Percentiles rank a stretch among this genome's conserved stretches.
phyloP scores from a whole-genome alignment of 2,329 filamentous ascomycete species.

The Ilyonectria mors-panacis region DNA sequence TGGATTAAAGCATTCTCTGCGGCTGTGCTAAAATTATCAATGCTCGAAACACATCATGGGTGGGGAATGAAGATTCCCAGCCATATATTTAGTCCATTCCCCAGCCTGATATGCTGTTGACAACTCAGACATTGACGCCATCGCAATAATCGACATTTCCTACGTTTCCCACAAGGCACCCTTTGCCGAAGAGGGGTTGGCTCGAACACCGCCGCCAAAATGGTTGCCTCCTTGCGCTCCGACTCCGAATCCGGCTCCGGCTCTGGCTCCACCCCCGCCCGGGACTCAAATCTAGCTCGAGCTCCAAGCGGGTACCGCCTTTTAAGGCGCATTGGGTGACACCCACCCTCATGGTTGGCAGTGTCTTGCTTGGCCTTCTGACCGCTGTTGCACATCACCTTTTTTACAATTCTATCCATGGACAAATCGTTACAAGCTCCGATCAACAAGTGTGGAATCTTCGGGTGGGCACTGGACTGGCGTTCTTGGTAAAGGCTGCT shows the following conservation, averaged over 20 bases:
- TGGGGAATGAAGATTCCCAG: background rate
- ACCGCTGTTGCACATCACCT: constrained; percentile 29
- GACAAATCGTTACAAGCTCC: background rate
- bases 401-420: background rate
- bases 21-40: background rate
- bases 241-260: background rate
- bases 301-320: background rate
- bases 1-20: background rate
- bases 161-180: background rate
- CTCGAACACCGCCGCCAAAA: background rate
- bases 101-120: background rate
- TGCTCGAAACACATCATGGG: background rate
- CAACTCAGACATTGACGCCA: background rate
- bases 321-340: constrained; percentile 16
- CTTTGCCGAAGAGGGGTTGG: background rate
- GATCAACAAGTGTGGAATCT: constrained; percentile 34
- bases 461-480: constrained; percentile 25
- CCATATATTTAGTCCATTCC: background rate
- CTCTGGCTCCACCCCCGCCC: too few relatives aligned
- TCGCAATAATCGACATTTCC: background rate
- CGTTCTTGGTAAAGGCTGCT: background rate
- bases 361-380: background rate
- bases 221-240: background rate
- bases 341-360: constrained; percentile 9
- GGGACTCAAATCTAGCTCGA: background rate